Evolutionary conservation across 805 yeast species (phyloP), one percentile per base, ranked within the genome.

Genomic region (Candida boleticola): DNA sequence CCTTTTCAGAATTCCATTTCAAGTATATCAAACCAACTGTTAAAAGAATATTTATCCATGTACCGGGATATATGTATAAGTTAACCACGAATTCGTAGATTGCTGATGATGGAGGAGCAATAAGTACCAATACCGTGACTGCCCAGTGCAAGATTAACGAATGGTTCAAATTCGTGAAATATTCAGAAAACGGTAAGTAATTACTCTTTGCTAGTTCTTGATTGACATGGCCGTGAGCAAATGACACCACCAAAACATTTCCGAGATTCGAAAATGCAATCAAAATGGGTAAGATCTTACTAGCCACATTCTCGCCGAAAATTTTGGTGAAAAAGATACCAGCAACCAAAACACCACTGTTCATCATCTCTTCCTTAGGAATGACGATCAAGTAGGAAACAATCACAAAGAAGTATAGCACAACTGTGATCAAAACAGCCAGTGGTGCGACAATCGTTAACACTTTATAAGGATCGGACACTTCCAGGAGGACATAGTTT

Each of bases 231-330:
- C 82, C 71, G 43, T 77, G 82, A 3, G 85, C 82, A 53, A 73
- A 82, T 4, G 80, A 68, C 3, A 81, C 87, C 29, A 82, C 86
- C 38, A 81, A 61, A 10, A 81, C 81, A 49, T 81, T 82, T 2
- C 87, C 87, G 35, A 82, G 62, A 41, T 80, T 81, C 13, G 85
- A 81, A 18, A 78, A 55, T 3, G 84, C 75, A n/a, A 81, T 80
- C 17, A 79, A 60, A 9, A 80, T 55, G 0, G 86, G 85, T 26
- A 81, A 61, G 0, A 79, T 48, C 7, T 75, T 58, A 3, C 58
- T 66, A 0, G 82, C 76, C 14, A 74, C 55, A 6, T 76, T 68
- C 43, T 75, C 74, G 4, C 85, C 85, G 59, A 81, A 80, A 10
- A 81, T 66, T 50, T 73, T 74, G 39, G 70, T 64, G 63, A 81